These are phyloP conservation scores for Excoecaria agallocha DNA, from an alignment of 345 rosid species.

Conservation along the genomic window DNA sequence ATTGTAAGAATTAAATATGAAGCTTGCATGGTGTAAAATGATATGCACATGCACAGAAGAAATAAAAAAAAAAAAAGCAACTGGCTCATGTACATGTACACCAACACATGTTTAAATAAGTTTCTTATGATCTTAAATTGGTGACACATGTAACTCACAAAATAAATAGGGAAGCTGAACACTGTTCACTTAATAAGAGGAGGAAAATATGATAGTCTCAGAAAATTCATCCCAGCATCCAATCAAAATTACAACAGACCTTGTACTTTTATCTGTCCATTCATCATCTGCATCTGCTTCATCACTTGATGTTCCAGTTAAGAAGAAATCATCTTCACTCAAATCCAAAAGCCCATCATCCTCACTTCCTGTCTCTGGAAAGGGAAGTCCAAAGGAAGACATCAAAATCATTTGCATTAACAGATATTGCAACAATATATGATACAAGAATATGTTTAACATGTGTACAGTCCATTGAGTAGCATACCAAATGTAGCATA, in stretches of 20 bases:
- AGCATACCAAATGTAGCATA: neutral
- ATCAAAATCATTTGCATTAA: neutral
- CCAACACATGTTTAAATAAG: neutral
- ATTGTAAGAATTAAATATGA: constrained; percentile 2
- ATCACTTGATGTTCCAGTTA: constrained; percentile 88
- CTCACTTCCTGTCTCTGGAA: constrained; percentile 97
- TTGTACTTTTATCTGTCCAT: constrained; percentile 91
- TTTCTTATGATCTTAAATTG: neutral
- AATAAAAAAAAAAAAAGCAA: neutral
- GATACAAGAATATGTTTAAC: neutral
- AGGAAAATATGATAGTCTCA: neutral
- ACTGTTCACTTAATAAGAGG: neutral
- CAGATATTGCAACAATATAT: constrained; percentile 6
- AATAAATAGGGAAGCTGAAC: constrained; percentile 5
- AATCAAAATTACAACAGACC: constrained; percentile 39
- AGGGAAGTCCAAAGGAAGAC: constrained; percentile 13
- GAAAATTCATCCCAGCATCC: neutral
- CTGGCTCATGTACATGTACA: neutral
- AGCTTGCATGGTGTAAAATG: constrained; percentile 7
- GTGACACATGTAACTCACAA: neutral
- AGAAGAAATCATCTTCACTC: constrained; percentile 95
- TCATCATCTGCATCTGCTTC: constrained; percentile 99
- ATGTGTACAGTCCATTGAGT: neutral
- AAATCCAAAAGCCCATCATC: constrained; percentile 92
- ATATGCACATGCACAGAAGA: neutral